Base-by-base conservation (phyloP, 768 basidiomycete genomes). In the Boletales sp. region DNA sequence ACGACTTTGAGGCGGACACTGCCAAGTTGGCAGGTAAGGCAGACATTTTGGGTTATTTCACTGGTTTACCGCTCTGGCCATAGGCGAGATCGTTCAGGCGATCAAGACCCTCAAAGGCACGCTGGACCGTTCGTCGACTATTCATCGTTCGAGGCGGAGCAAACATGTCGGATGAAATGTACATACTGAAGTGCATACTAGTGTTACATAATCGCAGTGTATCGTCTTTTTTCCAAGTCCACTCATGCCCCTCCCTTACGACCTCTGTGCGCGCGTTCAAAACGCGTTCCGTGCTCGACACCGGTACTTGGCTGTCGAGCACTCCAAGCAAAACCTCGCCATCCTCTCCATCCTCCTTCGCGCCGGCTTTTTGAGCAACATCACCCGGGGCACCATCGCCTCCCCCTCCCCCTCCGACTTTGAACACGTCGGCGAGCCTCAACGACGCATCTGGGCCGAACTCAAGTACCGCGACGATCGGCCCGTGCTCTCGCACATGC, bases 1-100 rank as follows among this genome's bases (percentile, higher is more conserved):
- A 97, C 64, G 95, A 98, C 60, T 97, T 97, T 64, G 97, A 99
- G 70, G 95, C 94, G 0, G 94, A 95, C 68, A 92, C 73, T 56
- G 77, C 87, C 2, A 86, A 84, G 66, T 63, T 83, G 48, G 92
- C 94, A 41, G 79, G 90, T 89, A 62, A 59, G 87, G 18, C 11
- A 14, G 17, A 19, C 8, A 8, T 18, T 14, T 40, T 34, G 40
- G 36, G 15, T 42, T 14, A 14, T 4, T 41, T 34, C 17, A 15
- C 27, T 42, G 15, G 47, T 19, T 34, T 52, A 38, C 46, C 24
- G 21, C 24, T 12, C 24, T 56, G 42, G 49, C 52, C 11, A 37
- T 42, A 87, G 85, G 75, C 53, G 89, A 92, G 63, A 90, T 92
- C 51, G 89, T 90, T 43, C 80, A 85, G 57, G 83, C 78, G 6